Evolutionary conservation across 2,329 filamentous ascomycete species (phyloP), one percentile per base, ranked within the genome.

Genomic region (Neurospora crassa): DNA sequence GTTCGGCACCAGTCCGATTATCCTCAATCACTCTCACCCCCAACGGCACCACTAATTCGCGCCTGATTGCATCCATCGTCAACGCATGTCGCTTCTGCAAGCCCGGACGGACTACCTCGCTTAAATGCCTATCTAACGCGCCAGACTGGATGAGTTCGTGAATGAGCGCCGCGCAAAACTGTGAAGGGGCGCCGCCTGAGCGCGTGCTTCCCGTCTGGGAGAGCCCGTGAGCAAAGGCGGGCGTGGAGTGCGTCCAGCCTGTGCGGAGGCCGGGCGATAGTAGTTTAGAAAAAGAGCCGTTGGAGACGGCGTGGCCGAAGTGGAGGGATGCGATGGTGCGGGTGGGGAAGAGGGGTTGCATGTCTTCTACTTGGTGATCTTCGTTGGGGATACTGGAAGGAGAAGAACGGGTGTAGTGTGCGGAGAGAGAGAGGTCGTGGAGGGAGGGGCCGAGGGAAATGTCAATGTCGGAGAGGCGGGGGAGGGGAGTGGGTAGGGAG

Each of bases 211-310:
- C 87, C 24, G 86, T 87, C 75, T 85, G 83, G 16, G 84, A 81
- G 0, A 88, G 75, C 0, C 87, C 88, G 69, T 81, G 77, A 2
- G 81, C 83, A 76, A 88, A 86, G 45, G 82, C 84, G 0, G 85
- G 83, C 6, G 89, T 90, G 0, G 87, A 91, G 79, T 97, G 93
- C 1, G 90, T 88, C 94, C 94, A 98, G n/a, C 95, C 95, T 0
- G 92, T 94, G 14, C 95, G 86, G 69, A 92, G 81, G 0, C 95
- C 96, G 0, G 95, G 94, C 0, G 89, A 93, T 40, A 89, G 86
- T 45, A 98, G 89, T 80, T 99, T 99, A 79, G 90, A 93, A 80
- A 98, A 98, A 7, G 91, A 93, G 29, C 92, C 94, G 79, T 98
- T 98, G 76, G 91, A 94, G 43, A 94, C 84, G 11, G 89, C 87